Percentiles rank a stretch among this genome's conserved stretches.
Conservation (phyloP, 1,284 basidiomycete species). For the Cryptococcus sp. region DNA sequence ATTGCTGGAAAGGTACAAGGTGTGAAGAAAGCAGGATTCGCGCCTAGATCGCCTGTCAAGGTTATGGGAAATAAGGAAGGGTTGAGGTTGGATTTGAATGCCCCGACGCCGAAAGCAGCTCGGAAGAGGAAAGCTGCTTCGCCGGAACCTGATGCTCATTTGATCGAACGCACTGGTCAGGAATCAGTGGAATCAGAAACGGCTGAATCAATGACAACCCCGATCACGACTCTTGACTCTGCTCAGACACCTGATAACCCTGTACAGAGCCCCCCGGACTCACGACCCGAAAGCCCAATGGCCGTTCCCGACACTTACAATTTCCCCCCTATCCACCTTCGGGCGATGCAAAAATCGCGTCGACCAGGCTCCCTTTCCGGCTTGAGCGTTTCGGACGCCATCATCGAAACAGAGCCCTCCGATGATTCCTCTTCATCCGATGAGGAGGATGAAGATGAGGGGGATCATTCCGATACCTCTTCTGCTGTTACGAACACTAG, state of each 20-base stretch:
- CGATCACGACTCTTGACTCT: no score
- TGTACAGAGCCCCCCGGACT: no score
- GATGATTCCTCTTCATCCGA: slow-evolving; percentile 21
- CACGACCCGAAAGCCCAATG: no score
- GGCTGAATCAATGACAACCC: no score
- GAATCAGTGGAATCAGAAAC: no score
- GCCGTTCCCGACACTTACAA: not conserved
- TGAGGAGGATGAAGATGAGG: slow-evolving; percentile 10
- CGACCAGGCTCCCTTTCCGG: slow-evolving; percentile 35
- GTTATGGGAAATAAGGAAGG: not conserved
- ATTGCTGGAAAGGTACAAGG: slow-evolving; percentile 20
- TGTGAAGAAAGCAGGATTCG: not conserved
- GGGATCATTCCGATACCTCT: slow-evolving; percentile 6
- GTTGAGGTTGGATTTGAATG: not conserved
- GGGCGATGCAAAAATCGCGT: slow-evolving; percentile 20
- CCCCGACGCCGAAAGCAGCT: not conserved
- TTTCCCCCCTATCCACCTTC: slow-evolving; percentile 23
- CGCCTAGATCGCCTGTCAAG: not conserved
- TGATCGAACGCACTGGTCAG: no score
- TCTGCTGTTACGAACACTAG: slow-evolving; percentile 1
- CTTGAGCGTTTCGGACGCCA: slow-evolving; percentile 38
- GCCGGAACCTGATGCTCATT: not conserved
- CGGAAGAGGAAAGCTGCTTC: not conserved
- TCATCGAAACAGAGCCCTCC: slow-evolving; percentile 37
- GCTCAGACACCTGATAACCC: no score